Conservation (phyloP, 768 basidiomycete genomes). For the Postia placenta region DNA sequence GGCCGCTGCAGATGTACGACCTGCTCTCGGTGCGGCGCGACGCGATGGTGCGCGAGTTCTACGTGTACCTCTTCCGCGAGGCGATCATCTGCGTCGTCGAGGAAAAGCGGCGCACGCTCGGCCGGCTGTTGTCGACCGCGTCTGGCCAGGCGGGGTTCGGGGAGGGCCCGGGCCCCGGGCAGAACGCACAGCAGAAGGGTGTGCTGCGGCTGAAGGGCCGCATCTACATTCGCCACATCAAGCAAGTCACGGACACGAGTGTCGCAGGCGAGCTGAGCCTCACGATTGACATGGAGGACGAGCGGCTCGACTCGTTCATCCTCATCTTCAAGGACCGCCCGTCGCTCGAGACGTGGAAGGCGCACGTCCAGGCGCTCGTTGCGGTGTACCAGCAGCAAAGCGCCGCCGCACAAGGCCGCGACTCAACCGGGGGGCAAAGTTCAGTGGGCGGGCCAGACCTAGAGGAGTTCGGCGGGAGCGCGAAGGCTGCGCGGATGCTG, state of each 20-base stretch:
- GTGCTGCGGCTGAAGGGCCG: conserved; percentile 90
- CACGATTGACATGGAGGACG: conserved; percentile 98
- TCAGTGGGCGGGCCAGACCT: conserved; percentile 22
- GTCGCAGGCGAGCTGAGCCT: conserved; percentile 81
- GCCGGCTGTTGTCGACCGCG: conserved; percentile 64
- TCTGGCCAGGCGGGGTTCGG: conserved; percentile 31
- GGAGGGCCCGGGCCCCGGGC: conserved; percentile 27
- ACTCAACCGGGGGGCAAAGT: conserved; percentile 9
- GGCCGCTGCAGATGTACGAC: conserved; percentile 88
- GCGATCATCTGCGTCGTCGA: conserved; percentile 98
- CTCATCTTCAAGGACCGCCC: conserved; percentile 88
- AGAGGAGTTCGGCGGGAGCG: conserved; percentile 75
- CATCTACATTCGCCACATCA: conserved; percentile 94
- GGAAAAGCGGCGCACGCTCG: conserved; percentile 83
- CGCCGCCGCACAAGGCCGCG: conserved; percentile 26
- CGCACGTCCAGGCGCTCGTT: conserved; percentile 76
- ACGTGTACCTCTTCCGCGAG: conserved; percentile 94
- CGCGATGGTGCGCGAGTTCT: conserved; percentile 86
- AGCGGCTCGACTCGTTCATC: conserved; percentile 89
- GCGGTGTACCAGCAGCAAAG: conserved; percentile 59
- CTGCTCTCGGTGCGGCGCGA: conserved; percentile 86
- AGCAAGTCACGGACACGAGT: conserved; percentile 77
- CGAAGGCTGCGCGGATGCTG: conserved; percentile 71
- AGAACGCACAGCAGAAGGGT: conserved; percentile 20
- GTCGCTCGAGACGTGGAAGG: conserved; percentile 87